These are phyloP conservation scores for Fragilaria radians DNA, from an alignment of 108 stramenopile species.

Conservation along the genomic window DNA sequence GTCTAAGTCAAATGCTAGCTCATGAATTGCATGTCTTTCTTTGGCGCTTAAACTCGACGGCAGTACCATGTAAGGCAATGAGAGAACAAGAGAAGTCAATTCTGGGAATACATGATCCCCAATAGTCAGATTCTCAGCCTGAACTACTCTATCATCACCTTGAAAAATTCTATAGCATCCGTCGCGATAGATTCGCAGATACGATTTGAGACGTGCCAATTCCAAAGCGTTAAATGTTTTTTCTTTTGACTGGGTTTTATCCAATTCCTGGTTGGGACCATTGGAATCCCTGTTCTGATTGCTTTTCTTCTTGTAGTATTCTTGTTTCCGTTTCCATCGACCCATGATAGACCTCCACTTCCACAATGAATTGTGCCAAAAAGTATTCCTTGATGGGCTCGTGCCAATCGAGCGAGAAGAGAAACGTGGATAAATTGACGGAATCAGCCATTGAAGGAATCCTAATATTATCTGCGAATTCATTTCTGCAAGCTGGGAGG, in stretches of 20 bases:
- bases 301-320: background rate
- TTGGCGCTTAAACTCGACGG: constrained; percentile 42
- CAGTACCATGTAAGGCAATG: constrained; percentile 49
- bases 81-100: constrained; percentile 27
- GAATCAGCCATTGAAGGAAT: no score
- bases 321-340: background rate
- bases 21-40: constrained; percentile 59
- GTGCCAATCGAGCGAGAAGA: no score
- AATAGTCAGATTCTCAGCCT: constrained; percentile 10
- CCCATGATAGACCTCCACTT: no score
- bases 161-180: background rate
- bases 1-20: constrained; percentile 37
- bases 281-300: background rate
- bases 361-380: no score
- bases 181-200: background rate
- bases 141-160: background rate
- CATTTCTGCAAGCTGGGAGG: no score
- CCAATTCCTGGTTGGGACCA: background rate
- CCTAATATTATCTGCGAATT: no score
- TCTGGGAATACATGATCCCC: constrained; percentile 34
- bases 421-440: no score
- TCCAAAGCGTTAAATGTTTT: background rate
- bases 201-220: background rate
- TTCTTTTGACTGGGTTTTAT: background rate
- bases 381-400: no score